phyloP scores from a whole-genome alignment of 2,329 filamentous ascomycete genomes.

The Fusarium hostae region DNA sequence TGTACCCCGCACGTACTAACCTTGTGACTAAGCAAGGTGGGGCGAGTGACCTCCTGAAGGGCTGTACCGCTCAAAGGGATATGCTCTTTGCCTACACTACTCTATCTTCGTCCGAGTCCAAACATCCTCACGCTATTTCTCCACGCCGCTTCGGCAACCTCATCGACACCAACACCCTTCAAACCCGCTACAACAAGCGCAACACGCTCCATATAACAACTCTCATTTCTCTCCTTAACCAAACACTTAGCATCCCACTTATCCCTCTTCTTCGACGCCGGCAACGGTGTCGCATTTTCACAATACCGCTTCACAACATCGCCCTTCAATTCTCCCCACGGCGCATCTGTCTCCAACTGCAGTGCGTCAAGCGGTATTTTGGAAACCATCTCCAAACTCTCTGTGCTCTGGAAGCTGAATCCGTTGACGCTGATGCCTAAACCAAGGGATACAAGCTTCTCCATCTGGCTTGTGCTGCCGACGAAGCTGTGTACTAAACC shows the following conservation, averaged over 20 bases:
- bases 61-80: too few species aligned
- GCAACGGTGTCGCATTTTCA: slow-evolving; percentile 50
- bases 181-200: slow-evolving; percentile 60
- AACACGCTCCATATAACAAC: slow-evolving; percentile 59
- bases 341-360: slow-evolving; percentile 45
- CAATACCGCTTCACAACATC: slow-evolving; percentile 54
- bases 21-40: too few species aligned
- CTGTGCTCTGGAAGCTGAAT: slow-evolving; percentile 52
- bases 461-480: slow-evolving; percentile 39
- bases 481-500: slow-evolving; percentile 45
- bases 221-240: slow-evolving; percentile 64
- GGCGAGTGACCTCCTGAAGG: too few species aligned
- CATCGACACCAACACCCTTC: slow-evolving; percentile 55
- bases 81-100: fast-evolving
- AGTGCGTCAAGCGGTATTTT: slow-evolving; percentile 38
- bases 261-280: slow-evolving; percentile 59
- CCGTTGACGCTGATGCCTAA: slow-evolving; percentile 56
- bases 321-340: slow-evolving; percentile 44
- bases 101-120: slow-evolving; percentile 38
- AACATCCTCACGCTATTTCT: slow-evolving; percentile 50
- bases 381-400: slow-evolving; percentile 42
- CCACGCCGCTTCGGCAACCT: slow-evolving; percentile 55
- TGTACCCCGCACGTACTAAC: too few species aligned
- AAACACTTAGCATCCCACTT: slow-evolving; percentile 58
- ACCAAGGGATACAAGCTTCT: slow-evolving; percentile 38